Evolutionary conservation across 2,329 filamentous ascomycete genomes (phyloP), one percentile per base, ranked within the genome.

Genomic region (Dothideomycetes sp.): DNA sequence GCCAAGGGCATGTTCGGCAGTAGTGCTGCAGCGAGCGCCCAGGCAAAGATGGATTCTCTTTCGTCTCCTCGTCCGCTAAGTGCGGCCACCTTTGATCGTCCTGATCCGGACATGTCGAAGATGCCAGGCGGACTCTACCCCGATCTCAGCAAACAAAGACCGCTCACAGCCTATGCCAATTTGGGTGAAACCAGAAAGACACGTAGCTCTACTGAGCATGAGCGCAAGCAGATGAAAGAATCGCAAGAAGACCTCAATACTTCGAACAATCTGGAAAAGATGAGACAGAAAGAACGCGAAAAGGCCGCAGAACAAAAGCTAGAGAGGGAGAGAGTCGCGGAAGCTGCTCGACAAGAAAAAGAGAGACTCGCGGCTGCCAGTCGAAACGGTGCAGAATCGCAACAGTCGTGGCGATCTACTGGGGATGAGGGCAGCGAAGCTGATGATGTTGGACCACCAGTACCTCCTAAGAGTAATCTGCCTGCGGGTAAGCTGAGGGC

Each of bases 1-100:
- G 91, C 88, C 4, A 89, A 84, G 59, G 84, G 82, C 11, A 74
- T 95, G 34, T 80, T 95, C 47, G 85, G 82, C 13, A 93, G 83
- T 50, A 89, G 73, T 47, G 76, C 71, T 44, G 67, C 70, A 31
- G 60, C 71, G 10, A 75, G 74, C 47, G 73, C 73, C 32, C 71
- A 76, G 31, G 71, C 71, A 3, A 77, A 73, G 49, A 56, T 76
- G 45, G 75, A 79, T 47, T 66, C 65, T 20, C 63, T 71, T 12
- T 22, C 40, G 18, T 42, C 40, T 25, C 38, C 38, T 8, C 39
- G 33, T 18, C 40, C 32, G 12, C 37, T 40, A 13, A 25, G 28
- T 19, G 37, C 37, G 9, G 29, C 37, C 20, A 35, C 40, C 6
- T 36, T 35, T 13, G 32, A 35, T 17, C 27, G 27, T 22, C 31